Evolutionary conservation across 2,329 filamentous ascomycete species (phyloP).

Genomic region (Fusarium metavorans): DNA sequence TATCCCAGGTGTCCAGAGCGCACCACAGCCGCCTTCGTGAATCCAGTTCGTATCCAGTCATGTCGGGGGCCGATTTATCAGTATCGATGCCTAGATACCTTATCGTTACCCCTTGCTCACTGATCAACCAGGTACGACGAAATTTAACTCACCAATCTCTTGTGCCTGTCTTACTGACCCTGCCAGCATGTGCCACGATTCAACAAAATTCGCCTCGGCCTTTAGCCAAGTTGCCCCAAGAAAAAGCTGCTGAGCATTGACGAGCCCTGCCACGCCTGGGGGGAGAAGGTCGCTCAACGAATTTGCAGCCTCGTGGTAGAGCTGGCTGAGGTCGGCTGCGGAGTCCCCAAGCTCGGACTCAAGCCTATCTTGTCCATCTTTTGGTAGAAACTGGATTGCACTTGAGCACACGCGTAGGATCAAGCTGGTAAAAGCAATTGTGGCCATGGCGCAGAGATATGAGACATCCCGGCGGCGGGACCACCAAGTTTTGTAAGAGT

Average conservation of each 20-base stretch:
- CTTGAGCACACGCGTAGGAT: neutral
- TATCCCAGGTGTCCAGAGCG: neutral
- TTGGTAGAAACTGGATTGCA: neutral
- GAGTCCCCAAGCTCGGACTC: neutral
- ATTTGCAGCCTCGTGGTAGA: neutral
- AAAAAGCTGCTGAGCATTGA: neutral
- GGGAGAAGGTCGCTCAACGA: neutral
- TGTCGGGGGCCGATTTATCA: neutral
- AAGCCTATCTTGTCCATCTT: neutral
- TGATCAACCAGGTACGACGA: too few species aligned
- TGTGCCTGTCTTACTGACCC: neutral
- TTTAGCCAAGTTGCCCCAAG: neutral
- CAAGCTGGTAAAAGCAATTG: neutral
- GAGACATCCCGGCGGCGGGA: neutral
- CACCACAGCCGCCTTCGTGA: neutral
- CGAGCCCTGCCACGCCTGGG: neutral
- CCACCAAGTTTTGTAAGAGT: neutral
- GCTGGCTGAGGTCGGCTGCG: neutral
- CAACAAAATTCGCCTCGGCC: neutral
- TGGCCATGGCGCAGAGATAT: neutral
- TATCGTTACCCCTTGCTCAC: neutral
- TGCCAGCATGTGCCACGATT: neutral
- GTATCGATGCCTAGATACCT: neutral
- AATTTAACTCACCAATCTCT: neutral
- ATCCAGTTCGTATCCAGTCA: neutral